Percentiles rank a stretch among this genome's conserved stretches.
Conservation (phyloP, 225 moss, liverwort and hornwort species). For the Ulota crispa region DNA sequence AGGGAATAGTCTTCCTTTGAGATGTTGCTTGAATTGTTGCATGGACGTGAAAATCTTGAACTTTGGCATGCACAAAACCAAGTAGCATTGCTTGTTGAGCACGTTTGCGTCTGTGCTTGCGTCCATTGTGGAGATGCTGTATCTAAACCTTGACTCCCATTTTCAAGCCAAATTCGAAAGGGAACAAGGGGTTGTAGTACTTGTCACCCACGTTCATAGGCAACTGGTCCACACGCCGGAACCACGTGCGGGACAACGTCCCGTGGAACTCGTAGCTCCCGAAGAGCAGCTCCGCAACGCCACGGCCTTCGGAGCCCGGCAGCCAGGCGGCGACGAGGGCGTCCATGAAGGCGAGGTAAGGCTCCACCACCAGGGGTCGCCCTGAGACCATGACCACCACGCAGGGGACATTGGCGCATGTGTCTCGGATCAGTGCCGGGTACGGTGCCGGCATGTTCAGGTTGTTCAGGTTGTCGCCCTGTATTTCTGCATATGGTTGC, state of each 20-base stretch:
- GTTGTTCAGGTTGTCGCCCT: constrained; percentile 67
- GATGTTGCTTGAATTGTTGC: too few relatives aligned
- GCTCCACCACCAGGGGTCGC: constrained; percentile 61
- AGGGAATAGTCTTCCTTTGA: too few relatives aligned
- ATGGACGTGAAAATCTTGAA: too few relatives aligned
- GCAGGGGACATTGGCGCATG: constrained; percentile 52
- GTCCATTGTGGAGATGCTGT: too few relatives aligned
- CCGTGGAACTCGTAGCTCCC: constrained; percentile 65
- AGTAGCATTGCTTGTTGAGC: too few relatives aligned
- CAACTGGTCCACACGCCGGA: constrained; percentile 56
- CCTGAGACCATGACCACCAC: constrained; percentile 66
- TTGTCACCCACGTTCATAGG: constrained; percentile 78
- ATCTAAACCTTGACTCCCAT: constrained; percentile 32
- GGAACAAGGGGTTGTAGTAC: constrained; percentile 72
- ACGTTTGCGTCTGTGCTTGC: too few relatives aligned
- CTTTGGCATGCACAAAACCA: too few relatives aligned
- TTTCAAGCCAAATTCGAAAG: constrained; percentile 72
- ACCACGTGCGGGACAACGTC: constrained; percentile 63
- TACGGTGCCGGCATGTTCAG: constrained; percentile 56
- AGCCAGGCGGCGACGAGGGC: constrained; percentile 77
- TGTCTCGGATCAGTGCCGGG: constrained; percentile 51
- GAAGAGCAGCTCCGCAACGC: constrained; percentile 65
- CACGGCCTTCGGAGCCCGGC: constrained; percentile 58
- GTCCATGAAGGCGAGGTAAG: constrained; percentile 46
- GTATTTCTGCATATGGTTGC: constrained; percentile 56